Conservation (phyloP, 768 basidiomycete species). For the Suillus fuscotomentosus region DNA sequence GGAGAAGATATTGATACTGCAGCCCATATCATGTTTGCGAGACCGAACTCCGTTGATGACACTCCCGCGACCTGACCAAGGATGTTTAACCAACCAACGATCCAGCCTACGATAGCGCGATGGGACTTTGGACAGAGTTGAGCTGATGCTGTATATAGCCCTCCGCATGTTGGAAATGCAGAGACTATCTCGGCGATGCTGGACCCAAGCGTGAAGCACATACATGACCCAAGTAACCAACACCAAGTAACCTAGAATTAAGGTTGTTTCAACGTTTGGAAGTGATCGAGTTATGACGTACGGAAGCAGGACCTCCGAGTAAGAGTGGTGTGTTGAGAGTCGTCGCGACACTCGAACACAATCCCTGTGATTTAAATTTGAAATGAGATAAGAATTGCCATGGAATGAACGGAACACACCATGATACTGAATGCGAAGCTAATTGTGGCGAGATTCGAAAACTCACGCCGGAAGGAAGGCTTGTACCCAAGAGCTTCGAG, state of each 20-base stretch:
- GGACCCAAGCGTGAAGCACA: slow-evolving; percentile 74
- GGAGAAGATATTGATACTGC: slow-evolving; percentile 41
- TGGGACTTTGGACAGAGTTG: slow-evolving; percentile 60
- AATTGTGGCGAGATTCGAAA: slow-evolving; percentile 79
- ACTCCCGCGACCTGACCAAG: slow-evolving; percentile 84
- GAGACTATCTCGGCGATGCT: slow-evolving; percentile 79
- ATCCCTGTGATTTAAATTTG: slow-evolving; percentile 39
- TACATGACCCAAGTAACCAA: slow-evolving; percentile 68
- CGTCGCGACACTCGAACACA: slow-evolving; percentile 75
- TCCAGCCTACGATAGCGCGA: slow-evolving; percentile 70
- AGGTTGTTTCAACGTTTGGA: neutral
- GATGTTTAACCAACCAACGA: slow-evolving; percentile 84
- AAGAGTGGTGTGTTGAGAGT: slow-evolving; percentile 75
- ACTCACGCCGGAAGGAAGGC: slow-evolving; percentile 83
- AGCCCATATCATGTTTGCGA: slow-evolving; percentile 78
- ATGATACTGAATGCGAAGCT: slow-evolving; percentile 78
- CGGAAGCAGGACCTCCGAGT: slow-evolving; percentile 68
- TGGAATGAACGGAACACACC: slow-evolving; percentile 31
- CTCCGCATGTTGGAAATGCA: slow-evolving; percentile 73
- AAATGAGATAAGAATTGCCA: neutral
- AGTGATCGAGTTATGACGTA: slow-evolving; percentile 27
- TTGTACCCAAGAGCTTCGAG: slow-evolving; percentile 69
- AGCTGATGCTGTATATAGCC: slow-evolving; percentile 78
- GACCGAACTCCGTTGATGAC: slow-evolving; percentile 83
- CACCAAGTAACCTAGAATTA: slow-evolving; percentile 57